Base-by-base conservation (phyloP, 2,329 filamentous ascomycete genomes). In the Hymenoscyphus repandus region DNA sequence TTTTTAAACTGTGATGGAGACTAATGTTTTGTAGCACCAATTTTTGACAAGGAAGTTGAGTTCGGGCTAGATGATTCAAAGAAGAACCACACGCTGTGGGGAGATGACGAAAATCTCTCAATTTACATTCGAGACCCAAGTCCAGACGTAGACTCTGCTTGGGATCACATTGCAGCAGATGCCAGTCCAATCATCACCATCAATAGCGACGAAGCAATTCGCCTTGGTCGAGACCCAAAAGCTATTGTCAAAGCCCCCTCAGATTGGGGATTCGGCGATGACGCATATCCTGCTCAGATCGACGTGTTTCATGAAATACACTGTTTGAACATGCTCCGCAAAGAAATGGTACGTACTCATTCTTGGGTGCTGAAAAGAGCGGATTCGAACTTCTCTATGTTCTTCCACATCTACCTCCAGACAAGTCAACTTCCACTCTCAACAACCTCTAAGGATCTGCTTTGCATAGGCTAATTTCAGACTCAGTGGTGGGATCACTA, bases 281-380 rank as follows among this genome's bases (percentile, higher is more conserved):
- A 68, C 31, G 64, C 62, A 3, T 69, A 68, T 51, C 62, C 67
- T 45, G 66, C 58, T 2, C 57, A 64, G 40, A 50, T 67, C 15
- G 67, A 69, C 36, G 52, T 63, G 6, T 65, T 65, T 32, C 66
- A 69, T 37, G 58, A 65, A 30, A 52, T 68, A 1, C 66, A 69
- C 49, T 68, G 65, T 48, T 58, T 68, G 6, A 63, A 68, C 40
- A 49, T 56, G 13, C 49, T 68, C 3, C 58, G 65, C 7, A 60
- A 62, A 48, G 38, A 49, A 36, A 44, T 49, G 52, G 67, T 4
- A 46, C 60, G 55, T 61, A 59, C 34, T 50, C 66, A n/a, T 62
- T 64, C 57, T 37, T 15, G 13, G n/a, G 30, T 30, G 22, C 22
- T 27, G 22, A 27, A 27, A 27, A 27, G 22, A 27, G 22, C 22